Evolutionary conservation across 1,284 basidiomycete genomes (phyloP).

Genomic region (Singerocomus rubriflavus): DNA sequence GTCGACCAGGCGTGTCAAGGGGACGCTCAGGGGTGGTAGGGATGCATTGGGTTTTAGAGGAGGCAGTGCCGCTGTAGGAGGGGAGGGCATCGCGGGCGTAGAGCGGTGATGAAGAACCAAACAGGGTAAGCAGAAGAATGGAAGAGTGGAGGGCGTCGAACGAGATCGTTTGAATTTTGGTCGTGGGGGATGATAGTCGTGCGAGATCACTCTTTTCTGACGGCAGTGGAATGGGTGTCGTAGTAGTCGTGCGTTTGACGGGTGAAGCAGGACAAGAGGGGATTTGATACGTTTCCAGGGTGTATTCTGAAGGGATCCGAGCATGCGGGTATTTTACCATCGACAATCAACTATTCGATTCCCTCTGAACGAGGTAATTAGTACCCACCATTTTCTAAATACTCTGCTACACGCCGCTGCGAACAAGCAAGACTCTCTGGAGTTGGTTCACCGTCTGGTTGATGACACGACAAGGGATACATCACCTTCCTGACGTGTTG

Average conservation of each 20-base stretch:
- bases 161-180: conserved; percentile 68
- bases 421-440: too few species aligned
- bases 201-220: conserved; percentile 71
- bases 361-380: too few species aligned
- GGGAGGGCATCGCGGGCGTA: conserved; percentile 58
- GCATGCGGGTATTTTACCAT: conserved; percentile 60
- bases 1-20: conserved; percentile 95
- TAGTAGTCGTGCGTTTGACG: conserved; percentile 52
- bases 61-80: conserved; percentile 56
- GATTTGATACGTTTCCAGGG: conserved; percentile 55
- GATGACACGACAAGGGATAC: too few species aligned
- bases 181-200: conserved; percentile 55
- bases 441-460: too few species aligned
- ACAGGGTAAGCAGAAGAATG: conserved; percentile 52
- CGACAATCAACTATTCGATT: too few species aligned
- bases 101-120: conserved; percentile 69
- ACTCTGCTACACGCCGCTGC: too few species aligned
- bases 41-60: conserved; percentile 46
- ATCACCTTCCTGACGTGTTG: too few species aligned
- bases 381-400: too few species aligned
- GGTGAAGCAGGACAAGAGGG: conserved; percentile 61
- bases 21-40: conserved; percentile 86
- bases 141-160: conserved; percentile 57
- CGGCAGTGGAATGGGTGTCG: conserved; percentile 54
- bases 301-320: conserved; percentile 44